Percentiles rank a stretch among this genome's conserved stretches.
Conservation (phyloP, 2,329 filamentous ascomycete genomes). For the Xylariales sp. region DNA sequence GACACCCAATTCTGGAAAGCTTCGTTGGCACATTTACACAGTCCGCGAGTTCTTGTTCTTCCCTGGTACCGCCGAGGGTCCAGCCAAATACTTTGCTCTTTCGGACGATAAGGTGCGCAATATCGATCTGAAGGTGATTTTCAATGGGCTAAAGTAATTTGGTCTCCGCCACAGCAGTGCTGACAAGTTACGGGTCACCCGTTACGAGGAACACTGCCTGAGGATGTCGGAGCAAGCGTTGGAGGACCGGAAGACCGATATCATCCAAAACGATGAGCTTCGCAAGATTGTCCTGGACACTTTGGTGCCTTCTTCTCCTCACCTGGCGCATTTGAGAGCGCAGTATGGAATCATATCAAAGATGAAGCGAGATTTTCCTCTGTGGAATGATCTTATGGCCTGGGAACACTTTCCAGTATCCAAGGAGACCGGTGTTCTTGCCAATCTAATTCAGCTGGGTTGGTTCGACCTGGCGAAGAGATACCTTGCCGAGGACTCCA, state of each 20-base stretch:
- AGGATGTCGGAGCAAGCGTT: slow-evolving; percentile 12
- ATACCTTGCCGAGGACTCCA: slow-evolving; percentile 6
- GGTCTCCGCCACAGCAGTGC: neutral
- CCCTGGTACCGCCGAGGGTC: slow-evolving; percentile 9
- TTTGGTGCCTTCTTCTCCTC: no score
- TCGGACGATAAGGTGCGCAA: slow-evolving; percentile 9
- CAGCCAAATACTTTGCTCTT: slow-evolving; percentile 19
- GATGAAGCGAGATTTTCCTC: slow-evolving; percentile 7
- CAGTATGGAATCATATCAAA: slow-evolving; percentile 4
- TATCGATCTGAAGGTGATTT: slow-evolving; percentile 14
- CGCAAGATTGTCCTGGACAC: no score
- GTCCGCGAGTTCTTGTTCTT: slow-evolving; percentile 23
- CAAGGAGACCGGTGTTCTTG: slow-evolving; percentile 7
- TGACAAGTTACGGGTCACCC: slow-evolving; percentile 1
- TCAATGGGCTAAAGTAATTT: slow-evolving; percentile 14
- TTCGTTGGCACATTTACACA: slow-evolving; percentile 21
- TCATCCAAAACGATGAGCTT: slow-evolving; percentile 6
- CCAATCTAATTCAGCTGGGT: slow-evolving; percentile 11
- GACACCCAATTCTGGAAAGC: slow-evolving; percentile 9
- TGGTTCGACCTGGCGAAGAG: slow-evolving; percentile 13
- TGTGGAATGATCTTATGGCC: slow-evolving; percentile 10
- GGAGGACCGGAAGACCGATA: slow-evolving; percentile 5
- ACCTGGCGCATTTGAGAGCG: no score
- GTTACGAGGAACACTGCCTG: slow-evolving; percentile 16
- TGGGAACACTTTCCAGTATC: neutral